Evolutionary conservation across 2,329 filamentous ascomycete species (phyloP), one percentile per base, ranked within the genome.

Genomic region (Knoxdaviesia capensis): DNA sequence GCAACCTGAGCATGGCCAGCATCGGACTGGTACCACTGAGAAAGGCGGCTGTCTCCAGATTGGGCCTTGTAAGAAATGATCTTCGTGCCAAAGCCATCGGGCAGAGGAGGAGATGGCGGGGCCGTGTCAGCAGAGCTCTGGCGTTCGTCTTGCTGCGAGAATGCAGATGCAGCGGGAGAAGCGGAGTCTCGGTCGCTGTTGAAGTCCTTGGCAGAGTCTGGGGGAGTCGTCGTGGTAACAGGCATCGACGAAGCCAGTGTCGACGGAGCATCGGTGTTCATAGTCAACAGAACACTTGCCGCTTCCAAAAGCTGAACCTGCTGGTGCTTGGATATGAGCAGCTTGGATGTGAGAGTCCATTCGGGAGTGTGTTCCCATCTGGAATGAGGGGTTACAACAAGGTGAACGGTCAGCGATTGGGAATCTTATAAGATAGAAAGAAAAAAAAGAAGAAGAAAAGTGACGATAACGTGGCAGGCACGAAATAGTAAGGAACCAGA

Each of bases 361-460:
- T 94, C 85, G 51, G 90, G 88, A 59, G 92, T 93, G 63, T 98
- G 90, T 66, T 98, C 90, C 90, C 90, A 98, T 71, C 88, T 98
- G 74, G 28, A 38, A 39, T 35, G 20, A 20, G 20, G 20, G 20
- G 20, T 20, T 20, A 20, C 20, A 20, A 20, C 20, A 3, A 20
- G 3, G 20, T 20, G 2, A 20, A 20, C 20, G 2, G 20, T 20
- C 20, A 20, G 20, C 20, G 20, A 20, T 20, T 20, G 20, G 20
- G 20, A 20, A 20, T 20, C 20, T 20, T 3, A 20, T 2, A 20
- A 20, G 36, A 56, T 59, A 56, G 55, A 34, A 42, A 50, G 44
- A 54, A 47, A 52, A 53, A 51, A 47, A 58, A 52, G 61, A 65
- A 32, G 32, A 42, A 47, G 43, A 37, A 36, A 36, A 36, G 6